Conservation (phyloP, 1,284 basidiomycete species). For the Ceratobasidium sp. region DNA sequence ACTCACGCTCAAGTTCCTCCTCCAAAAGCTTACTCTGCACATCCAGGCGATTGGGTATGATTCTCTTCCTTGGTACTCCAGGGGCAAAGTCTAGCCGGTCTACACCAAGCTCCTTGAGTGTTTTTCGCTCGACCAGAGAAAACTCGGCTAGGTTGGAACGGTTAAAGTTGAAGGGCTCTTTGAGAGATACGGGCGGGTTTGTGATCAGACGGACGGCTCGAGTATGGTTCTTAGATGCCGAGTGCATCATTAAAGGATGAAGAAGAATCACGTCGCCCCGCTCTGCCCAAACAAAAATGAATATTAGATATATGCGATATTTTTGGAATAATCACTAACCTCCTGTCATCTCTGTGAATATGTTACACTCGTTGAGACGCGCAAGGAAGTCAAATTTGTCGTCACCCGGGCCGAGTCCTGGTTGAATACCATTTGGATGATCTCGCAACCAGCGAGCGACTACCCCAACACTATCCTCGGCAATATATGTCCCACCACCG, state of each 20-base stretch:
- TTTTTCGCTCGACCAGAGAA: slow-evolving; percentile 64
- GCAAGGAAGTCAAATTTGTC: slow-evolving; percentile 38
- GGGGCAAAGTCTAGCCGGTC: slow-evolving; percentile 41
- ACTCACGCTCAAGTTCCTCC: slow-evolving; percentile 31
- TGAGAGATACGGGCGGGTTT: slow-evolving; percentile 67
- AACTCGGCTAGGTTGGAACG: slow-evolving; percentile 61
- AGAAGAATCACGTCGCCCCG: slow-evolving; percentile 68
- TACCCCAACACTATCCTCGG: slow-evolving; percentile 44
- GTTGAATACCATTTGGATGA: slow-evolving; percentile 46
- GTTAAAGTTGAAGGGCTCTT: slow-evolving; percentile 65
- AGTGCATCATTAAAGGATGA: slow-evolving; percentile 72
- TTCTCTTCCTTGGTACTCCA: slow-evolving; percentile 8
- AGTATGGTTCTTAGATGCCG: slow-evolving; percentile 67
- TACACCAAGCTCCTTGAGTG: slow-evolving; percentile 61
- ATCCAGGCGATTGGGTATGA: slow-evolving; percentile 25
- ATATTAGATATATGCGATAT: slow-evolving; percentile 2
- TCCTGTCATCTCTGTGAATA: slow-evolving; percentile 45
- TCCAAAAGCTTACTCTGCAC: slow-evolving; percentile 20
- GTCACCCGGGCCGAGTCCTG: slow-evolving; percentile 40
- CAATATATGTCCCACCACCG: slow-evolving; percentile 47
- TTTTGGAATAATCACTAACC: too few relatives aligned
- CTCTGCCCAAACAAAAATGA: slow-evolving; percentile 23
- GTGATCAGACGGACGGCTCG: slow-evolving; percentile 67
- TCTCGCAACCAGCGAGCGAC: slow-evolving; percentile 45
- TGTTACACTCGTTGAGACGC: slow-evolving; percentile 42